Evolutionary conservation across 2,329 filamentous ascomycete genomes (phyloP), one percentile per base, ranked within the genome.

Genomic region (Phialemoniopsis sp.): DNA sequence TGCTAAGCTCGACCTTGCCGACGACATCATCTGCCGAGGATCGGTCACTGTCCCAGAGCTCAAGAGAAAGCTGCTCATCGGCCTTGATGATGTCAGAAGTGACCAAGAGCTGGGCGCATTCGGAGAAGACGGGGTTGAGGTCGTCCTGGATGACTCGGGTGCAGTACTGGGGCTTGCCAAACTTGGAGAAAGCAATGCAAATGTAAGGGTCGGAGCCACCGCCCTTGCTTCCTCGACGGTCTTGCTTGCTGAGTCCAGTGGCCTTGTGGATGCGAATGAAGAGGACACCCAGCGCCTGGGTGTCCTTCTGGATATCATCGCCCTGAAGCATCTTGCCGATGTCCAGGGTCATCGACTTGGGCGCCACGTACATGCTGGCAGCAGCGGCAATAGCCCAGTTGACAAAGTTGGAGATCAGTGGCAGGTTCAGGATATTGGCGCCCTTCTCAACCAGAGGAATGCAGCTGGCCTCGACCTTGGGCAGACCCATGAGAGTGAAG

Each of bases 91-190:
- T 73, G 47, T 96, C 90, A 0, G 87, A 78, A 0, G 87, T 95
- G 6, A 98, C 87, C 13, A 96, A 69, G 14, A 97, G 72, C 2
- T 88, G 89, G 32, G 87, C 82, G 2, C 80, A 87, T 63, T 97
- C 93, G 54, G 93, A 87, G 70, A 94, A 97, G 5, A 95, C 74
- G 0, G 93, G 93, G 54, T 97, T 95, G 39, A 95, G 74, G 50
- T 96, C 86, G 55, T 97, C 91, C 38, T 91, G 89, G 47, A 97
- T 96, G 37, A 97, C 90, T 35, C 93, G 82, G 2, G 93, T 97
- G 62, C 90, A 96, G 63, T 95, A 97, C 78, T 95, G 94, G 2
- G 91, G 91, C 66, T 98, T 98, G 41, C 87, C 87, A 52, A 96
- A 97, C 61, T 97, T 96, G 54, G 88, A 94, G 70, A 94, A 97